These are phyloP conservation scores for Boletus sp. DNA, from an alignment of 768 basidiomycete species.

Conservation along the genomic window DNA sequence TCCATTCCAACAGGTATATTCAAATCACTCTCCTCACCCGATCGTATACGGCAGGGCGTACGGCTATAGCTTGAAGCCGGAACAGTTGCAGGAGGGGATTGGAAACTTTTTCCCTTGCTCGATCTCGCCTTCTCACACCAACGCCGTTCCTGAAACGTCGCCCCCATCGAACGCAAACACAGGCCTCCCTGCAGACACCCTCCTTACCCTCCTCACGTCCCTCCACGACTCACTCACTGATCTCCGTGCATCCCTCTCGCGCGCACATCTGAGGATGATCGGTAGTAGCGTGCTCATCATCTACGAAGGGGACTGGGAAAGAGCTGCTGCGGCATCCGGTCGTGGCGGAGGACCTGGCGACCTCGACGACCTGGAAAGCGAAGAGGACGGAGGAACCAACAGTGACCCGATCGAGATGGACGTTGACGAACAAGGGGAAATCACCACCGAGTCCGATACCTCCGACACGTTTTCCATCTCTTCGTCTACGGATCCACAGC, in stretches of 20 bases:
- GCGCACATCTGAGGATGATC: conserved; percentile 72
- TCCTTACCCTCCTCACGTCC: conserved; percentile 56
- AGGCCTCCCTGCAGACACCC: conserved; percentile 54
- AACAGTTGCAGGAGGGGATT: conserved; percentile 75
- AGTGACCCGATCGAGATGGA: conserved; percentile 39
- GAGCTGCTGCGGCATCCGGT: conserved; percentile 32
- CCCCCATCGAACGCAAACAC: conserved; percentile 13
- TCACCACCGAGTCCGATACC: conserved; percentile 13
- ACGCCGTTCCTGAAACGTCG: conserved; percentile 2
- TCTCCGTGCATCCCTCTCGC: conserved; percentile 47
- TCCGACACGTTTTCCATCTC: conserved; percentile 37
- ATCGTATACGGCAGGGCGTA: conserved; percentile 69
- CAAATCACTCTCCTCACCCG: conserved; percentile 52
- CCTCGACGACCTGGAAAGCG: conserved; percentile 23
- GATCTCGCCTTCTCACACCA: conserved; percentile 7
- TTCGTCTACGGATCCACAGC: conserved; percentile 18
- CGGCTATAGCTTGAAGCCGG: conserved; percentile 67
- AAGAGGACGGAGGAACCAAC: conserved; percentile 37
- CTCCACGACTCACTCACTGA: conserved; percentile 52
- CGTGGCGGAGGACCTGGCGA: conserved; percentile 33
- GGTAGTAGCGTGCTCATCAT: conserved; percentile 79
- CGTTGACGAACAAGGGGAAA: conserved; percentile 27
- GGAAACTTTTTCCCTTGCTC: conserved; percentile 71
- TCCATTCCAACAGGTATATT: conserved; percentile 56
- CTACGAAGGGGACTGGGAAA: conserved; percentile 62